A percentile compares a stretch with the other conserved stretches of the same genome.
phyloP scores from a whole-genome alignment of 345 rosid species.

The Gossypium turneri region DNA sequence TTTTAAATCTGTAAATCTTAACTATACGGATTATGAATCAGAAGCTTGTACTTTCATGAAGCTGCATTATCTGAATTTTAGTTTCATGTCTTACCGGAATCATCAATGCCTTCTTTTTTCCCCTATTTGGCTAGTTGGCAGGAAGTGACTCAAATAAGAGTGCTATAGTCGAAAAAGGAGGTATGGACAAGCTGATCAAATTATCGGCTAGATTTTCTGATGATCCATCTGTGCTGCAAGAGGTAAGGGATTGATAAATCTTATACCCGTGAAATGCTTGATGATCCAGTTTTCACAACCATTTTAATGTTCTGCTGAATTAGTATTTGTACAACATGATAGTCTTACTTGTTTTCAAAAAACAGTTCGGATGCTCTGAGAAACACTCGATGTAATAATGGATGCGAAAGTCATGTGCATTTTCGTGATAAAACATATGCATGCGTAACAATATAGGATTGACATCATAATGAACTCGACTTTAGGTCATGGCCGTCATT shows the following conservation, averaged over 20 bases:
- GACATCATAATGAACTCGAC: neutral
- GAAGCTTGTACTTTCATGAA: neutral
- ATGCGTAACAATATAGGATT: neutral
- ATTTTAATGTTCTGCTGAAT: neutral
- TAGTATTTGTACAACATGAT: neutral
- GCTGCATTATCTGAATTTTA: neutral
- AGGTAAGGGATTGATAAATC: slow-evolving; percentile 41
- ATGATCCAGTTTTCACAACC: neutral
- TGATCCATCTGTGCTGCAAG: slow-evolving; percentile 78
- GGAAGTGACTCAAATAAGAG: slow-evolving; percentile 91
- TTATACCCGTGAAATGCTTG: neutral
- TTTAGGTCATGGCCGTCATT: slow-evolving; percentile 73
- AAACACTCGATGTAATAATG: neutral
- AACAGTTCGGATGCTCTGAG: neutral
- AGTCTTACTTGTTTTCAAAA: neutral
- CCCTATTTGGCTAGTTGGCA: slow-evolving; percentile 56
- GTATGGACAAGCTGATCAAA: slow-evolving; percentile 61
- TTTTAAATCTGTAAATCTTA: neutral
- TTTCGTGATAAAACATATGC: neutral
- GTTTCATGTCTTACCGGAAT: slow-evolving; percentile 6
- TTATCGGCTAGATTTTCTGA: slow-evolving; percentile 70
- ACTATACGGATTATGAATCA: neutral
- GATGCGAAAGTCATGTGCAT: neutral
- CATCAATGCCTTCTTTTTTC: slow-evolving; percentile 15
- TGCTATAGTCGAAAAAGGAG: slow-evolving; percentile 68